These are phyloP conservation scores for Paraurostyla sp. DNA, from an alignment of 73 alveolate genomes.

Conservation along the genomic window DNA sequence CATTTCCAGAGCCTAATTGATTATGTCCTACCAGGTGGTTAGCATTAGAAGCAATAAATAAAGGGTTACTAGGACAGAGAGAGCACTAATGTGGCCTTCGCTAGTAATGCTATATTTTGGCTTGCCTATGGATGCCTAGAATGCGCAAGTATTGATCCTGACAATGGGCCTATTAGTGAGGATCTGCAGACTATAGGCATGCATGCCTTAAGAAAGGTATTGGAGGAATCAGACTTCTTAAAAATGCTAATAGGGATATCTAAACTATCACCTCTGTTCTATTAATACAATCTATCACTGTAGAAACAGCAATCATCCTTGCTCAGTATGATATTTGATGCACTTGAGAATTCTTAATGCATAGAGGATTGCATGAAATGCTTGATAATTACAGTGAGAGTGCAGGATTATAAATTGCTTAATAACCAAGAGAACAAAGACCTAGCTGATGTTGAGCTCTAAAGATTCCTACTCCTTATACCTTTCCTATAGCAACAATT, in stretches of 20 bases:
- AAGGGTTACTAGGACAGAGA: constrained; percentile 36
- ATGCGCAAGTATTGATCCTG: neutral
- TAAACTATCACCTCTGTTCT: constrained; percentile 55
- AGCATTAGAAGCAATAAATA: neutral
- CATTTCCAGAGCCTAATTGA: constrained; percentile 22
- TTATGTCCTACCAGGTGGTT: neutral
- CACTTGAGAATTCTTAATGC: constrained; percentile 24
- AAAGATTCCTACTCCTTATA: constrained; percentile 36
- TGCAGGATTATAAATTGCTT: constrained; percentile 39
- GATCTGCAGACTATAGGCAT: constrained; percentile 19
- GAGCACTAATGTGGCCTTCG: constrained; percentile 38
- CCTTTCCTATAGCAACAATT: constrained; percentile 43
- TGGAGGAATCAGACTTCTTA: constrained; percentile 58
- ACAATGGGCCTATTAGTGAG: neutral
- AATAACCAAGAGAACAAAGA: constrained; percentile 1
- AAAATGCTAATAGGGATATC: constrained; percentile 59
- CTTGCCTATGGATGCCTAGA: constrained; percentile 37
- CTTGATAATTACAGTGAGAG: constrained; percentile 31
- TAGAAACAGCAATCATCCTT: constrained; percentile 32
- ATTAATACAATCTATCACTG: constrained; percentile 20
- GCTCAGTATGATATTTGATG: constrained; percentile 11
- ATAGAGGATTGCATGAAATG: constrained; percentile 52
- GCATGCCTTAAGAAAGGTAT: constrained; percentile 3
- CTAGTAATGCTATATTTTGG: constrained; percentile 60
- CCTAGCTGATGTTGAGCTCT: constrained; percentile 23